phyloP scores from a whole-genome alignment of 768 basidiomycete genomes.

The Leucosporidium scottii region DNA sequence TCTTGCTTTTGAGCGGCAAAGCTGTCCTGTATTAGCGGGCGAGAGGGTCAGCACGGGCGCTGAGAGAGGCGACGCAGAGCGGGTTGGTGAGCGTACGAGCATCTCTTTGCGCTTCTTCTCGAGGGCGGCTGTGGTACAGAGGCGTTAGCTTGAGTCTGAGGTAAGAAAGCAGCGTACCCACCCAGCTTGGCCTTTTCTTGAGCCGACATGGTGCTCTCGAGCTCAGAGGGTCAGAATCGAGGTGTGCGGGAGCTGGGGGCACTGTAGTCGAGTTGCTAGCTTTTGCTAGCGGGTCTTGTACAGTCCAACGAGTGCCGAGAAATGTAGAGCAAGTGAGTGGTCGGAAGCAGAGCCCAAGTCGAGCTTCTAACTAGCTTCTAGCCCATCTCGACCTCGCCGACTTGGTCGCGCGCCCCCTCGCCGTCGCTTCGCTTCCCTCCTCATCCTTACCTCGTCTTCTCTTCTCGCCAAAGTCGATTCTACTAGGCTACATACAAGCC shows the following conservation, averaged over 20 bases:
- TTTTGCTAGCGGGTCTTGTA: background rate
- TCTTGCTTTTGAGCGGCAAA: constrained; percentile 32
- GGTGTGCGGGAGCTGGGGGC: background rate
- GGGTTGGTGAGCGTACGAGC: constrained; percentile 13
- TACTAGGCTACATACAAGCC: too few relatives aligned
- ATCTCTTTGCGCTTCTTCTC: constrained; percentile 36
- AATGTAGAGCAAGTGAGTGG: too few relatives aligned
- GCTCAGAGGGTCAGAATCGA: background rate
- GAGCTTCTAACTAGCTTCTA: too few relatives aligned
- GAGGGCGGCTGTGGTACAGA: constrained; percentile 1
- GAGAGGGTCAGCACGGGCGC: background rate
- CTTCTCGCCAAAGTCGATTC: too few relatives aligned
- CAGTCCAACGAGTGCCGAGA: background rate
- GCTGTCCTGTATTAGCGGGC: constrained; percentile 11
- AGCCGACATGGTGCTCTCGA: background rate
- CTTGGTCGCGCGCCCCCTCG: too few relatives aligned
- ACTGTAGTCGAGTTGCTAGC: background rate
- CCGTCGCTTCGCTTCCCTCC: too few relatives aligned
- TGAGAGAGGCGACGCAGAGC: background rate
- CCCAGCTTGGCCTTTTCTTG: constrained; percentile 4
- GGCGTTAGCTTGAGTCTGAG: too few relatives aligned
- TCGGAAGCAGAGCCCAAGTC: too few relatives aligned
- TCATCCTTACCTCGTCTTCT: too few relatives aligned
- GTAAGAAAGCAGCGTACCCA: too few relatives aligned
- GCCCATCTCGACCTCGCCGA: too few relatives aligned